These are phyloP conservation scores for Kodamaea kaohsiungensis DNA, from an alignment of 805 yeast species.

Conservation along the genomic window DNA sequence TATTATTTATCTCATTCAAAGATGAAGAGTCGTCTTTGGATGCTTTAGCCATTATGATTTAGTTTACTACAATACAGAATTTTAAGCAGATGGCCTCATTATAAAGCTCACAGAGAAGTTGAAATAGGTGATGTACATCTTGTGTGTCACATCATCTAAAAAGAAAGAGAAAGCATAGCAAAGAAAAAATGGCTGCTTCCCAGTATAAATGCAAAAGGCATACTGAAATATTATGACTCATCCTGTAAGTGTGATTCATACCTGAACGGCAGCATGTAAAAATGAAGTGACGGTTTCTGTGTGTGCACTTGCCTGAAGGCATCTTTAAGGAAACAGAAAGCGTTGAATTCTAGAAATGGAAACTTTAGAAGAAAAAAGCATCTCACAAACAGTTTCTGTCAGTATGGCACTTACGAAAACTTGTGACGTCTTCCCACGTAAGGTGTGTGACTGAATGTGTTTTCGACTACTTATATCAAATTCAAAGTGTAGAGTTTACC, in stretches of 20 bases:
- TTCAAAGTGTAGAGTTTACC: no score
- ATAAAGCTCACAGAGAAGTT: not conserved
- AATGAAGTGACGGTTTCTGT: not conserved
- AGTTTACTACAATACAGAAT: not conserved
- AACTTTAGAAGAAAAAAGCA: not conserved
- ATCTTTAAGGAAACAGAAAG: slow-evolving; percentile 3
- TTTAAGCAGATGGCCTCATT: not conserved
- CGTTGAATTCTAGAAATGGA: not conserved
- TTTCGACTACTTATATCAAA: no score
- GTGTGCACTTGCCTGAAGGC: not conserved
- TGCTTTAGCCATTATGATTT: not conserved
- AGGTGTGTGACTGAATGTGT: not conserved
- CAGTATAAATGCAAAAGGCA: not conserved
- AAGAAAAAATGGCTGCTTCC: not conserved
- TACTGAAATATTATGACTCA: slow-evolving; percentile 2
- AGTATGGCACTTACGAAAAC: not conserved
- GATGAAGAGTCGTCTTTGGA: slow-evolving; percentile 9
- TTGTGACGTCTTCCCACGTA: not conserved
- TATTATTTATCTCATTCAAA: slow-evolving; percentile 12
- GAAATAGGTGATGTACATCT: not conserved
- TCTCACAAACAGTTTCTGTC: not conserved
- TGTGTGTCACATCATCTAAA: not conserved
- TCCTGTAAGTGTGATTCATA: not conserved
- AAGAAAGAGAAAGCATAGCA: not conserved
- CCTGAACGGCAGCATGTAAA: slow-evolving; percentile 1